A percentile compares a stretch with the other conserved stretches of the same genome.
phyloP scores from a whole-genome alignment of 176 grass and related monocot genomes.

The Melocanna baccifera region DNA sequence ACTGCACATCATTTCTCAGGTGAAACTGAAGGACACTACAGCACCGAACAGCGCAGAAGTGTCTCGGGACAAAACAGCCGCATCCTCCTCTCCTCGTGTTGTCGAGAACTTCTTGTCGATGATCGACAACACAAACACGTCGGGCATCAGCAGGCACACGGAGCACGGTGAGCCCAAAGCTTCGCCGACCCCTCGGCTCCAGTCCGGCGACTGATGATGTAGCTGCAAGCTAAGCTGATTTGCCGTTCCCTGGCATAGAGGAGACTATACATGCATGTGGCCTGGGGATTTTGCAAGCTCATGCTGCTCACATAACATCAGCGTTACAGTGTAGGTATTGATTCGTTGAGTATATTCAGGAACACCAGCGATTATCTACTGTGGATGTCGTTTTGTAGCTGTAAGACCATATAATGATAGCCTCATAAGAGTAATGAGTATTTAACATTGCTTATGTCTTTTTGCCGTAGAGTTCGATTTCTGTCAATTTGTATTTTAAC shows the following conservation, averaged over 20 bases:
- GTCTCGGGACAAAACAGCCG: neutral
- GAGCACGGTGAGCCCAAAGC: conserved; percentile 47
- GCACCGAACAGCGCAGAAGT: neutral
- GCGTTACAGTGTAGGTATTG: conserved; percentile 30
- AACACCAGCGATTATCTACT: conserved; percentile 23
- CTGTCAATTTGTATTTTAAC: no score
- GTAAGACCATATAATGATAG: no score
- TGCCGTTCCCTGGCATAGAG: neutral
- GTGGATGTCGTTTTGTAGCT: neutral
- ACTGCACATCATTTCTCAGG: conserved; percentile 25
- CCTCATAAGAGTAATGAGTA: no score
- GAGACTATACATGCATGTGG: conserved; percentile 18
- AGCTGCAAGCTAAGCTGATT: conserved; percentile 42
- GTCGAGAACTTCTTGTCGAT: conserved; percentile 71
- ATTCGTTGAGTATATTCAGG: conserved; percentile 36
- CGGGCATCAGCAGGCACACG: conserved; percentile 28
- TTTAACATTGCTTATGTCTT: no score
- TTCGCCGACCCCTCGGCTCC: conserved; percentile 55
- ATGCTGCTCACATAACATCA: conserved; percentile 37
- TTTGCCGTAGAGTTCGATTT: no score
- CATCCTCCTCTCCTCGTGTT: conserved; percentile 23
- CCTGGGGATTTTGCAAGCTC: conserved; percentile 35
- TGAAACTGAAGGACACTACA: conserved; percentile 45
- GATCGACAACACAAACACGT: conserved; percentile 42
- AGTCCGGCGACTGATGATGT: conserved; percentile 32